These are phyloP conservation scores for Vitrella brassicaformis DNA, from an alignment of 73 alveolate species.

Conservation along the genomic window DNA sequence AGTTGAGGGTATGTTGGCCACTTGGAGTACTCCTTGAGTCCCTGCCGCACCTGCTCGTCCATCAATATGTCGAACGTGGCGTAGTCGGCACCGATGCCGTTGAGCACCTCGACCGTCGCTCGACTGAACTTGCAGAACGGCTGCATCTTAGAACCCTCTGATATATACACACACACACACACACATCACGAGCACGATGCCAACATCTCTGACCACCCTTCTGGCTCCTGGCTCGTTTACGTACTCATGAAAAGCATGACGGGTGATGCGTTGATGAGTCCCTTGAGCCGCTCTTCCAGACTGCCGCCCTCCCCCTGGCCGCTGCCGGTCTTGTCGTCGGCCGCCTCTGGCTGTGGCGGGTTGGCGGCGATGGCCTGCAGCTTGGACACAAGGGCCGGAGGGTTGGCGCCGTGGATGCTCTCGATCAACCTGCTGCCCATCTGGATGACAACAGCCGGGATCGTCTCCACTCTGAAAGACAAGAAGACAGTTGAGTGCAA, in stretches of 20 bases:
- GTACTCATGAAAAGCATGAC: conserved; percentile 45
- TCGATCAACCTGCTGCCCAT: background rate
- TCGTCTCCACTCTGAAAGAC: background rate
- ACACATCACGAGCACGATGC: background rate
- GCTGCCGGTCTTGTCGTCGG: background rate
- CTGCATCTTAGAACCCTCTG: conserved; percentile 16
- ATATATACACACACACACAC: background rate
- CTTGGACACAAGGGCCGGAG: background rate
- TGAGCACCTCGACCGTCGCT: conserved; percentile 38
- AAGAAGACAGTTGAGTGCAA: too few relatives aligned
- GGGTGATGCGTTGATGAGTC: conserved; percentile 32
- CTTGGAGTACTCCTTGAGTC: conserved; percentile 57
- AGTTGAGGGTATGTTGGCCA: conserved; percentile 34
- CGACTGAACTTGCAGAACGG: conserved; percentile 65
- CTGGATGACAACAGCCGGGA: background rate
- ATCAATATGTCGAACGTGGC: conserved; percentile 52
- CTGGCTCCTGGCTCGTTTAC: background rate
- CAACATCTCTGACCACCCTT: background rate
- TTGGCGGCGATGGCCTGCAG: background rate
- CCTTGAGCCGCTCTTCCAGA: background rate
- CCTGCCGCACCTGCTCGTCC: conserved; percentile 61
- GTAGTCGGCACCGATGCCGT: conserved; percentile 24
- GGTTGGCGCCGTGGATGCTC: background rate
- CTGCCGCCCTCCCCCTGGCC: background rate
- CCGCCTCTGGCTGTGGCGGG: background rate